Percentiles rank a stretch among this genome's conserved stretches.
These are phyloP conservation scores for Pleurotus platypus DNA, from an alignment of 768 basidiomycete species.

Conservation along the genomic window DNA sequence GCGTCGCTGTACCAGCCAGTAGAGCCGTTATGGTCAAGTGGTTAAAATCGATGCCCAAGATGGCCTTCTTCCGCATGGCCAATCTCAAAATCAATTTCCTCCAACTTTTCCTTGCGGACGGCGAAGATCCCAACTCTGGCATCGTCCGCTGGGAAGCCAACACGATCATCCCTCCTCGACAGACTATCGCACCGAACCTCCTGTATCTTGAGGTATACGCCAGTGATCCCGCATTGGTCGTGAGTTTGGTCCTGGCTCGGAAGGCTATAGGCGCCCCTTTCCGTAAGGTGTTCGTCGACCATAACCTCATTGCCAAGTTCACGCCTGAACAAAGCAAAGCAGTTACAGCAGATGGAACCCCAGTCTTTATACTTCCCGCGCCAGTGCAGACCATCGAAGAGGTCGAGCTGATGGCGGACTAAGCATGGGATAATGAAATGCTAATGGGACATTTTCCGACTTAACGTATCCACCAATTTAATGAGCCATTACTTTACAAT, in stretches of 20 bases:
- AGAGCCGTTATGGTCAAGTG: slow-evolving; percentile 37
- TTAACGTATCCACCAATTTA: too few species aligned
- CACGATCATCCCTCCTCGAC: slow-evolving; percentile 1
- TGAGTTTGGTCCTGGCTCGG: slow-evolving; percentile 33
- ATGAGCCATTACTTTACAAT: too few species aligned
- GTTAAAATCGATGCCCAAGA: slow-evolving; percentile 55
- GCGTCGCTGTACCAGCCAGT: slow-evolving; percentile 22
- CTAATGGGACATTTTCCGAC: too few species aligned
- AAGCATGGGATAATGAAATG: neutral
- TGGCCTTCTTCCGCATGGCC: slow-evolving; percentile 49
- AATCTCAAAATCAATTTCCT: slow-evolving; percentile 39
- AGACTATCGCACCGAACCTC: slow-evolving; percentile 41
- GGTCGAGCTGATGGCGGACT: slow-evolving; percentile 22
- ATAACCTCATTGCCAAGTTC: slow-evolving; percentile 20
- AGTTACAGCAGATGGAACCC: slow-evolving; percentile 21
- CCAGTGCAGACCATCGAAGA: slow-evolving; percentile 48
- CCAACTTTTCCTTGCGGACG: slow-evolving; percentile 35
- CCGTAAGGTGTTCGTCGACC: slow-evolving; percentile 43
- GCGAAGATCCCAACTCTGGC: slow-evolving; percentile 23
- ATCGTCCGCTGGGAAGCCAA: neutral
- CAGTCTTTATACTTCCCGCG: slow-evolving; percentile 24
- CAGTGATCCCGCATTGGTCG: slow-evolving; percentile 26
- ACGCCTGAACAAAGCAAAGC: slow-evolving; percentile 19
- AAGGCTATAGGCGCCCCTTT: slow-evolving; percentile 39
- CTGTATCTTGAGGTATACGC: slow-evolving; percentile 43